phyloP scores from a whole-genome alignment of 2,329 filamentous ascomycete species.

The Claviceps paspali region DNA sequence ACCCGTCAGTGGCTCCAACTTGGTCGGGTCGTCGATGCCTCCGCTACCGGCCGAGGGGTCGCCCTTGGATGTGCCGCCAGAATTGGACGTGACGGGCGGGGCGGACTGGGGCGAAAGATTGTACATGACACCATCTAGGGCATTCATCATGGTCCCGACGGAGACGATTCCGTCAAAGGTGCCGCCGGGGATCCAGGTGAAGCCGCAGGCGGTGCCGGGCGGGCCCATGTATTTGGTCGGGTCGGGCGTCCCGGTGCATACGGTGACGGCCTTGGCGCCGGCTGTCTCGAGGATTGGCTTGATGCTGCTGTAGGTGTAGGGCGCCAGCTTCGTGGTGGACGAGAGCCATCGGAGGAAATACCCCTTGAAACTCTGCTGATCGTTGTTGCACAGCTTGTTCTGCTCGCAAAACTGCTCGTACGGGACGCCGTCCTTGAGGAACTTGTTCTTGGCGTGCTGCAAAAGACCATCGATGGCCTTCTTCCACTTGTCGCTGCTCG shows the following conservation, averaged over 20 bases:
- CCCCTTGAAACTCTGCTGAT: constrained; percentile 64
- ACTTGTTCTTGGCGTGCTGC: constrained; percentile 31
- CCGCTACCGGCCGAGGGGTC: constrained; percentile 20
- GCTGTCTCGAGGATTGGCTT: constrained; percentile 34
- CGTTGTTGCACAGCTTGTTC: constrained; percentile 45
- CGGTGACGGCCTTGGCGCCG: constrained; percentile 34
- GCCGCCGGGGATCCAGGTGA: constrained; percentile 39
- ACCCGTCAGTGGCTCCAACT: constrained; percentile 24
- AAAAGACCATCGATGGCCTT: constrained; percentile 43
- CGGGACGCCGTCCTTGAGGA: constrained; percentile 39
- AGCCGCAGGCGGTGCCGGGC: constrained; percentile 49
- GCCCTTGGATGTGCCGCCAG: constrained; percentile 44
- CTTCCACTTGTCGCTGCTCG: constrained; percentile 38
- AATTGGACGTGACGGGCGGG: constrained; percentile 33
- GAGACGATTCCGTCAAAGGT: constrained; percentile 44
- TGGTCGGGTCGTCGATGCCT: constrained; percentile 13
- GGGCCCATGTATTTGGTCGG: constrained; percentile 31
- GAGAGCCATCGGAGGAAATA: constrained; percentile 56
- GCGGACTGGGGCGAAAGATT: constrained; percentile 31
- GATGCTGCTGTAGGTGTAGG: constrained; percentile 33
- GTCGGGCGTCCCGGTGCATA: constrained; percentile 32
- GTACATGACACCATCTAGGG: constrained; percentile 47
- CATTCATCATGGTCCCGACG: constrained; percentile 57
- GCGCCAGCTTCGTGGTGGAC: constrained; percentile 36
- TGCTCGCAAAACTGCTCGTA: constrained; percentile 54